These are phyloP conservation scores for Dorcoceras hygrometricum DNA, from an alignment of 257 asterid genomes.

Conservation along the genomic window DNA sequence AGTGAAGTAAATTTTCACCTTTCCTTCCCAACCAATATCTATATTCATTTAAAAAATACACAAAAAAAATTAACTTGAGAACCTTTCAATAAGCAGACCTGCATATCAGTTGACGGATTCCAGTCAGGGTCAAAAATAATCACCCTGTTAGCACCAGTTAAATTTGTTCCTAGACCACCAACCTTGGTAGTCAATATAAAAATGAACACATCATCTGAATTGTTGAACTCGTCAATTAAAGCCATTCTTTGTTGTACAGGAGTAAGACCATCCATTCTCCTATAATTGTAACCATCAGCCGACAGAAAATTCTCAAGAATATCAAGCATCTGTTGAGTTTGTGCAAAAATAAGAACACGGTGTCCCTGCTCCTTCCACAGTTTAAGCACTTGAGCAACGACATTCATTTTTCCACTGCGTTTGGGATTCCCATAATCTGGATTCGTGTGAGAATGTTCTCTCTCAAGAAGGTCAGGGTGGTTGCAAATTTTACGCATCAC, in stretches of 20 bases:
- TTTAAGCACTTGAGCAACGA: constrained; percentile 82
- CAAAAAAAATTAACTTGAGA: constrained; percentile 10
- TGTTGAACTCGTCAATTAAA: constrained; percentile 88
- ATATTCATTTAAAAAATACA: neutral
- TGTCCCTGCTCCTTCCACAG: constrained; percentile 98
- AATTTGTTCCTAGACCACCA: constrained; percentile 96
- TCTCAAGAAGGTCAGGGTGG: constrained; percentile 98
- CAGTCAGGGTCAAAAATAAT: constrained; percentile 98
- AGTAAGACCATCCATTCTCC: constrained; percentile 96
- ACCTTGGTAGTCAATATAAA: constrained; percentile 93
- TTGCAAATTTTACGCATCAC: constrained; percentile 97
- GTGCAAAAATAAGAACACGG: constrained; percentile 90
- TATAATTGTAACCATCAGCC: constrained; percentile 52
- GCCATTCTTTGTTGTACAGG: constrained; percentile 90
- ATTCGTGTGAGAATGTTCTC: constrained; percentile 74
- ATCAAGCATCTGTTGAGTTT: constrained; percentile 99
- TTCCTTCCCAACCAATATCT: constrained; percentile 3
- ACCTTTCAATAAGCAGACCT: constrained; percentile 49
- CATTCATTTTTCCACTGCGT: constrained; percentile 94
- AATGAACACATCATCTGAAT: constrained; percentile 68
- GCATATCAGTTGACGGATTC: constrained; percentile 98
- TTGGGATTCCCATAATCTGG: constrained; percentile 91
- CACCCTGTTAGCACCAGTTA: constrained; percentile 96
- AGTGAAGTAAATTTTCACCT: neutral
- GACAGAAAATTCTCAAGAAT: constrained; percentile 72